These are phyloP conservation scores for Kodamaea suecica DNA, from an alignment of 1,139 yeast species.

Conservation along the genomic window DNA sequence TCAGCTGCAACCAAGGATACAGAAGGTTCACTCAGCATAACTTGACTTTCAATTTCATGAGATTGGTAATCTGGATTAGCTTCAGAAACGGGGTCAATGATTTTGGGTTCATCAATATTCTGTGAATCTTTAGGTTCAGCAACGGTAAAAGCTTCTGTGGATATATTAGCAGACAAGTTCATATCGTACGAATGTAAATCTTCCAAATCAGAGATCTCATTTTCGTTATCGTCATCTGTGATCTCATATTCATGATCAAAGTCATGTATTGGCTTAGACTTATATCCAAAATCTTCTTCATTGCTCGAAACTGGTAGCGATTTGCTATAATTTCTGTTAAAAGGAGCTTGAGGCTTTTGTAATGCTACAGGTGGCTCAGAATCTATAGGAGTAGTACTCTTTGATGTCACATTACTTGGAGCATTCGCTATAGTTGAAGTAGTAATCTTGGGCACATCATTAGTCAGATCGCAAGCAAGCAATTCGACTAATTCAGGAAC, in stretches of 20 bases:
- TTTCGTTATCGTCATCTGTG: conserved; percentile 29
- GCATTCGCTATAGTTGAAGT: conserved; percentile 1
- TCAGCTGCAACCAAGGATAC: too few relatives aligned
- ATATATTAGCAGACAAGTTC: conserved; percentile 4
- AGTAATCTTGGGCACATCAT: neutral
- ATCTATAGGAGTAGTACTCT: conserved; percentile 20
- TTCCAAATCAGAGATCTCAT: conserved; percentile 19
- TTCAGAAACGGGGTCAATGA: too few relatives aligned
- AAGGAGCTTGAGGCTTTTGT: conserved; percentile 17
- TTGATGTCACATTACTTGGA: conserved; percentile 16
- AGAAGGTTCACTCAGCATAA: too few relatives aligned
- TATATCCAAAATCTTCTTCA: conserved; percentile 49
- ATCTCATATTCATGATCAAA: conserved; percentile 31
- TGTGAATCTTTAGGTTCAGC: too few relatives aligned
- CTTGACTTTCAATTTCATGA: too few relatives aligned
- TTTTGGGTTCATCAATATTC: too few relatives aligned
- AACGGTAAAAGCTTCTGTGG: conserved; percentile 1
- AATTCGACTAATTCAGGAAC: neutral
- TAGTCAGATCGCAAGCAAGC: too few relatives aligned
- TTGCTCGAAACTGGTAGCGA: conserved; percentile 53
- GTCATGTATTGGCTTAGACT: conserved; percentile 22
- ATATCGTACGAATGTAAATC: conserved; percentile 13
- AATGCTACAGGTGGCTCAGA: conserved; percentile 11
- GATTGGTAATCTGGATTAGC: too few relatives aligned
- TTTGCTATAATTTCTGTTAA: conserved; percentile 53